Conservation (phyloP, 257 asterid genomes). For the Lycium barbarum region DNA sequence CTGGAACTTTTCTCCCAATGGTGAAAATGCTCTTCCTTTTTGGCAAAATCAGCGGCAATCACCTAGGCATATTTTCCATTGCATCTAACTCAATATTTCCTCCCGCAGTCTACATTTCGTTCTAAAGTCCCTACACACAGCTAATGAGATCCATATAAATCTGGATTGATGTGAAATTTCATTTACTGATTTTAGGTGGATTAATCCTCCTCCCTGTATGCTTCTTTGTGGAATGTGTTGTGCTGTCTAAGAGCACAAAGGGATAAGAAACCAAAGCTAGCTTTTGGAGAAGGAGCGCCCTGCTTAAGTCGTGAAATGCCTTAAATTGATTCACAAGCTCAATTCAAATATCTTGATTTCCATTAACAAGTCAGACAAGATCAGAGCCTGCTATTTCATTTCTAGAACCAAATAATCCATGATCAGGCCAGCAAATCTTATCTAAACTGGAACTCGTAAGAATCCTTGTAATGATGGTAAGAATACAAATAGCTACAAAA, state of each 20-base stretch:
- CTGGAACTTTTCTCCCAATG: background rate
- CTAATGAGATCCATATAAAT: slow-evolving; percentile 3
- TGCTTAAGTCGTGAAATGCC: background rate
- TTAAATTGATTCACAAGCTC: background rate
- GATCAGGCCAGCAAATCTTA: slow-evolving; percentile 10
- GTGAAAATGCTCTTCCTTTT: background rate
- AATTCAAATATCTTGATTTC: slow-evolving; percentile 18
- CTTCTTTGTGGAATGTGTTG: slow-evolving; percentile 1
- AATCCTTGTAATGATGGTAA: slow-evolving; percentile 18
- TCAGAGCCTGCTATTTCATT: slow-evolving; percentile 10
- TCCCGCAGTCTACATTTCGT: background rate
- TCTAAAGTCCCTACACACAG: background rate
- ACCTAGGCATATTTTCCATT: slow-evolving; percentile 5
- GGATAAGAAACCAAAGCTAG: background rate
- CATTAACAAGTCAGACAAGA: background rate
- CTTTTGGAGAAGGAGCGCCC: slow-evolving; percentile 5
- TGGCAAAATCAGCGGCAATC: slow-evolving; percentile 5
- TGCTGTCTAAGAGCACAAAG: slow-evolving; percentile 14
- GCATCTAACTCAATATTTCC: slow-evolving; percentile 23
- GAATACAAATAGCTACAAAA: background rate
- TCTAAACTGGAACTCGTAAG: background rate
- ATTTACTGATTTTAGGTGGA: background rate
- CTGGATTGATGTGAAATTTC: slow-evolving; percentile 2
- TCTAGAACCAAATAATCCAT: slow-evolving; percentile 16
- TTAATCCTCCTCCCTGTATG: background rate